Percentiles rank a stretch among this genome's conserved stretches.
phyloP scores from a whole-genome alignment of 2,329 filamentous ascomycete genomes.

The Ustulina deusta region DNA sequence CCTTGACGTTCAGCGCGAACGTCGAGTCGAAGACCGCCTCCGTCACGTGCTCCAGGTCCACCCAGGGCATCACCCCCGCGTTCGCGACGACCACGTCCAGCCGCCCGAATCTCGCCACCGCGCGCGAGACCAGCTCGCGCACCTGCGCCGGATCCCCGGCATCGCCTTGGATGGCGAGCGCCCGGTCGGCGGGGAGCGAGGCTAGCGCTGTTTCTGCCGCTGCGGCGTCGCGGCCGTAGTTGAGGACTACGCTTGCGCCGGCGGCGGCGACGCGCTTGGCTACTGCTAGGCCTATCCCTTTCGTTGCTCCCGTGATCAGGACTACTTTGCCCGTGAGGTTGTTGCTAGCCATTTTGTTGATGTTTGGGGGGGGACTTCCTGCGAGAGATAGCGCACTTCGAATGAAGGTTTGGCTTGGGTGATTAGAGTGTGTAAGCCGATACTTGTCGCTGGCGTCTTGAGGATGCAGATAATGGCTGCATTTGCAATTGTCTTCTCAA shows the following conservation, averaged over 20 bases:
- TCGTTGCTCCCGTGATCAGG: slow-evolving; percentile 67
- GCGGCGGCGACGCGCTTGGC: slow-evolving; percentile 67
- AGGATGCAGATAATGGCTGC: background rate
- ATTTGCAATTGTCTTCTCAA: too few relatives aligned
- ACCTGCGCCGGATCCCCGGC: slow-evolving; percentile 60
- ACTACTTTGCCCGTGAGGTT: slow-evolving; percentile 51
- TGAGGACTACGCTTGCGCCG: slow-evolving; percentile 69
- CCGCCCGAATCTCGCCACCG: slow-evolving; percentile 63
- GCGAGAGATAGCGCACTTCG: background rate
- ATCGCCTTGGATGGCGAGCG: slow-evolving; percentile 68
- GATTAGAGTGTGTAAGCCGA: background rate
- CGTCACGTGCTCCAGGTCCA: slow-evolving; percentile 61
- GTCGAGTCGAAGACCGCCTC: slow-evolving; percentile 41
- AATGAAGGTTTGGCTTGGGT: too few relatives aligned
- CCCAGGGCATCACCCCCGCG: slow-evolving; percentile 64
- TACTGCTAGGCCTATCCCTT: slow-evolving; percentile 71
- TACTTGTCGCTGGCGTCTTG: background rate
- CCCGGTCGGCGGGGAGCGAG: slow-evolving; percentile 51
- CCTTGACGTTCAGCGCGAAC: slow-evolving; percentile 51
- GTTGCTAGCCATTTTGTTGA: slow-evolving; percentile 17
- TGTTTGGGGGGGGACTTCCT: background rate
- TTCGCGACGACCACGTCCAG: slow-evolving; percentile 71
- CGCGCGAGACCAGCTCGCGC: slow-evolving; percentile 60
- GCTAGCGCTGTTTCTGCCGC: slow-evolving; percentile 63
- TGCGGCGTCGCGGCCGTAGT: slow-evolving; percentile 63